Percentiles rank a stretch among this genome's conserved stretches.
phyloP scores from a whole-genome alignment of 106 monocot species.

The Narthecium ossifragum region DNA sequence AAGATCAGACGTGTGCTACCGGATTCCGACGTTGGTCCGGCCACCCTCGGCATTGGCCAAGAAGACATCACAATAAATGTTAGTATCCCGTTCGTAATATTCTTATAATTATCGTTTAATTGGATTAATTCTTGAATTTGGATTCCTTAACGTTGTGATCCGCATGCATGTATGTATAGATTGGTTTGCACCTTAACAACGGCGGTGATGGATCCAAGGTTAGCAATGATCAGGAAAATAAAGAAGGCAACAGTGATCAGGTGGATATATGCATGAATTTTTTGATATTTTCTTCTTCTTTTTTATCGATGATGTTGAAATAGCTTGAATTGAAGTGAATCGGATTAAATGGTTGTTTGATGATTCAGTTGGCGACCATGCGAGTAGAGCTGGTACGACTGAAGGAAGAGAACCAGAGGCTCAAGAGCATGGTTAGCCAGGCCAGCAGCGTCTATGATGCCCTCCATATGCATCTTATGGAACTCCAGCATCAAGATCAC shows the following conservation, averaged over 20 bases:
- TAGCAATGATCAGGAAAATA: not conserved
- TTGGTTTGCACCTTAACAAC: conserved; percentile 3
- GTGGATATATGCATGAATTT: not conserved
- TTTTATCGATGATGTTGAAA: not conserved
- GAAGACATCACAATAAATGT: conserved; percentile 56
- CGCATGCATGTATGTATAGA: not conserved
- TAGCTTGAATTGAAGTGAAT: not conserved
- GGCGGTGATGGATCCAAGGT: not conserved
- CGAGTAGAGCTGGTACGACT: conserved; percentile 42
- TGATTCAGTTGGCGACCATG: conserved; percentile 43
- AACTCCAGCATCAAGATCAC: conserved; percentile 46
- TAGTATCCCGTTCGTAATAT: not conserved
- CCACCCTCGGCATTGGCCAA: conserved; percentile 26
- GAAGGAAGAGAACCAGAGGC: conserved; percentile 71
- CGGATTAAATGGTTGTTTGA: not conserved
- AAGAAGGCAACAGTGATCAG: not conserved
- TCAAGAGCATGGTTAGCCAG: conserved; percentile 51
- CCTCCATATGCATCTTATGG: conserved; percentile 57
- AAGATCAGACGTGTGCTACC: not conserved
- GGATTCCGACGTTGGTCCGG: conserved; percentile 12
- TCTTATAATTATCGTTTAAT: not conserved
- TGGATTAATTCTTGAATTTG: not conserved
- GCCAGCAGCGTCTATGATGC: conserved; percentile 56
- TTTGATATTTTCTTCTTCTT: not conserved
- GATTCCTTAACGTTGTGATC: not conserved